Evolutionary conservation across 345 rosid species (phyloP).

Genomic region (Atalantia buxifolia): DNA sequence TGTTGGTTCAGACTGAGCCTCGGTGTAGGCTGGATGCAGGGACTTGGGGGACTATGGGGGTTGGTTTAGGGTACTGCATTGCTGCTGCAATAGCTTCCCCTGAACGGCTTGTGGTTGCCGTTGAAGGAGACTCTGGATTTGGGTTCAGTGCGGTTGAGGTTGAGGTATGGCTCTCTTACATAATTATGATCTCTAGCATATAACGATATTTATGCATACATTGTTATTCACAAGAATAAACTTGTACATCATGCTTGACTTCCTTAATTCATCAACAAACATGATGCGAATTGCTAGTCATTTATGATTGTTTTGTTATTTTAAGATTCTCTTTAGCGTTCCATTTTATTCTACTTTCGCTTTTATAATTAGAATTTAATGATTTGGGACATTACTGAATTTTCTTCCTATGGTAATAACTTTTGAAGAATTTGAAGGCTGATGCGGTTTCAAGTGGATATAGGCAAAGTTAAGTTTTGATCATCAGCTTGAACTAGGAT

Average conservation of each 20-base stretch:
- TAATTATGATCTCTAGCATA: background rate
- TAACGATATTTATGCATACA: background rate
- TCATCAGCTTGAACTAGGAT: background rate
- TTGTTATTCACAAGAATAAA: background rate
- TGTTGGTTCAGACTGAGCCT: slow-evolving; percentile 92
- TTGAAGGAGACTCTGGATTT: slow-evolving; percentile 98
- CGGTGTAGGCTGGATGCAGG: slow-evolving; percentile 99
- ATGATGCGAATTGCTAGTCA: background rate
- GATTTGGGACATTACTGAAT: background rate
- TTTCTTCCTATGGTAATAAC: background rate
- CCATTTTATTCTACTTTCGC: background rate
- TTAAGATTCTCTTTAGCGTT: background rate
- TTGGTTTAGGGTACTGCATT: slow-evolving; percentile 96
- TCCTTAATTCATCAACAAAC: background rate
- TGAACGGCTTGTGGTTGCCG: slow-evolving; percentile 82
- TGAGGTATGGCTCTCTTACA: slow-evolving; percentile 49
- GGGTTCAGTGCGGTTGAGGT: slow-evolving; percentile 99
- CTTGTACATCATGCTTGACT: background rate
- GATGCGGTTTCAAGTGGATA: background rate
- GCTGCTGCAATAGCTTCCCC: slow-evolving; percentile 97
- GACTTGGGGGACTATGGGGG: slow-evolving; percentile 99
- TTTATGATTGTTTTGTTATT: background rate
- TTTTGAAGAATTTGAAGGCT: background rate
- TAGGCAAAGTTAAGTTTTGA: background rate
- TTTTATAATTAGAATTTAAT: background rate